phyloP scores from a whole-genome alignment of 75 land plant species.

The Pinus taeda region DNA sequence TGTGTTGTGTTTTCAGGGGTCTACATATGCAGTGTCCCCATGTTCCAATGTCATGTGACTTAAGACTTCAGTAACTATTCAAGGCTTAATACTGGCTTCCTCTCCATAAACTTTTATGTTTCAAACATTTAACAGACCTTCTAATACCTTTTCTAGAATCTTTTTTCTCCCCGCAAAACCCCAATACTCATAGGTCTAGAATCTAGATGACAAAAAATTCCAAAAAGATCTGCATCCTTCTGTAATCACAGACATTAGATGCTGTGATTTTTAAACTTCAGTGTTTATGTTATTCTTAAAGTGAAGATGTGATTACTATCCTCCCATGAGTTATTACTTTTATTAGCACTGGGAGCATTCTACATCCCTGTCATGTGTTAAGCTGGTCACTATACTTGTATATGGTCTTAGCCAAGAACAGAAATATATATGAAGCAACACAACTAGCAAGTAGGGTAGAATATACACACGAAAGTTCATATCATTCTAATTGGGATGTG shows the following conservation, averaged over 20 bases:
- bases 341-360: neutral
- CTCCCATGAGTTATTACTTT: neutral
- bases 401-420: neutral
- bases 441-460: neutral
- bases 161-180: neutral
- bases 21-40: too few relatives aligned
- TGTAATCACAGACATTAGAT: neutral
- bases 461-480: neutral
- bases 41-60: too few relatives aligned
- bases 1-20: too few relatives aligned
- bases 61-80: neutral
- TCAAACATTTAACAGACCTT: neutral
- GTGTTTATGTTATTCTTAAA: neutral
- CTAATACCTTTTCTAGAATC: neutral
- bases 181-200: neutral
- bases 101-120: neutral
- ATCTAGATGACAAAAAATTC: neutral
- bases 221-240: neutral
- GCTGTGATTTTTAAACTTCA: neutral
- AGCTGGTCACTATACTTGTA: neutral
- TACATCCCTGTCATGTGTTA: neutral
- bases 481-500: neutral
- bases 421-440: neutral
- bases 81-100: neutral
- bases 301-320: neutral